A percentile compares a stretch with the other conserved stretches of the same genome.
These are phyloP conservation scores for Scalesia atractyloides DNA, from an alignment of 129 eudicot species.

Conservation along the genomic window DNA sequence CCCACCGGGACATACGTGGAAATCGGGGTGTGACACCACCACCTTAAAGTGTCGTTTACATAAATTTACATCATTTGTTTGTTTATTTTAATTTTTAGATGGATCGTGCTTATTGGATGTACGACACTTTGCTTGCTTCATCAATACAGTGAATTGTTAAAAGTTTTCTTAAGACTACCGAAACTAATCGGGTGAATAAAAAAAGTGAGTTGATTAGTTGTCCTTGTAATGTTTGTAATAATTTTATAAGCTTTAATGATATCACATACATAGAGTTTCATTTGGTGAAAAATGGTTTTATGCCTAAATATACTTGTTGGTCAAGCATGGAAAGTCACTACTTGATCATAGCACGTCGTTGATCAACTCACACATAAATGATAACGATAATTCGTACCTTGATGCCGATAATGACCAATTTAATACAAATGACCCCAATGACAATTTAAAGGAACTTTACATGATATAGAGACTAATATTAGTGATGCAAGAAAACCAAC, in stretches of 20 bases:
- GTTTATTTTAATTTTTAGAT: too few species aligned
- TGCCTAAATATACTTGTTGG: neutral
- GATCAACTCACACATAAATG: neutral
- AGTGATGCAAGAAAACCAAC: neutral
- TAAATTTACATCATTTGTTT: too few species aligned
- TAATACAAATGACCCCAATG: neutral
- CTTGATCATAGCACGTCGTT: neutral
- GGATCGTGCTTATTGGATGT: too few species aligned
- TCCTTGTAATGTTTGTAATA: neutral
- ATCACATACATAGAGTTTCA: too few species aligned
- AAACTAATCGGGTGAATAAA: too few species aligned
- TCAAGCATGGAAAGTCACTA: neutral
- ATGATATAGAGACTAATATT: neutral
- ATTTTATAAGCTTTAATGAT: neutral
- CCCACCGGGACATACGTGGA: too few species aligned
- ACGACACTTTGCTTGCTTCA: too few species aligned
- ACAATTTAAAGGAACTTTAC: neutral
- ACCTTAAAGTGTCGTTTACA: too few species aligned
- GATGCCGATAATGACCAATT: neutral
- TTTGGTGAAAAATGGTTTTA: neutral
- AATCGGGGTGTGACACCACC: too few species aligned
- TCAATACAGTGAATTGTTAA: too few species aligned
- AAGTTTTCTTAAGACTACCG: too few species aligned
- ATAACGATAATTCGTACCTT: neutral
- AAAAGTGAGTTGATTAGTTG: too few species aligned